These are phyloP conservation scores for Ophiostoma himal-ulmi DNA, from an alignment of 2,329 filamentous ascomycete genomes.

Conservation along the genomic window DNA sequence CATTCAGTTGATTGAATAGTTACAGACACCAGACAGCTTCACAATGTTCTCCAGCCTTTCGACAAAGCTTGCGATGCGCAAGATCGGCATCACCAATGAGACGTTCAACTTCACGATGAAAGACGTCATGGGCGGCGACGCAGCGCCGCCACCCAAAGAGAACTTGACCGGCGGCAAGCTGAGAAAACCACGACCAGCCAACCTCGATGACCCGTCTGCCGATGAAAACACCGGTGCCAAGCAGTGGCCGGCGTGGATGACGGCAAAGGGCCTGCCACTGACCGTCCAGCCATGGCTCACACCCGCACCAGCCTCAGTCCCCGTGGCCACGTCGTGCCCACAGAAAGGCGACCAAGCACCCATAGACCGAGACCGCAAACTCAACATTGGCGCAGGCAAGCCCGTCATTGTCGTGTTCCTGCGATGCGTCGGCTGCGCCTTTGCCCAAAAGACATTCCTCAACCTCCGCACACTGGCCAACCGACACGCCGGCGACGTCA, in stretches of 20 bases:
- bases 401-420: constrained; percentile 47
- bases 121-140: constrained; percentile 29
- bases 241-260: constrained; percentile 45
- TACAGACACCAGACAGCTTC: constrained; percentile 14
- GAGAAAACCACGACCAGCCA: constrained; percentile 25
- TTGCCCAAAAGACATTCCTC: constrained; percentile 54
- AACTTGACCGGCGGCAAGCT: constrained; percentile 26
- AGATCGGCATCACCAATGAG: constrained; percentile 49
- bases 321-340: constrained; percentile 40
- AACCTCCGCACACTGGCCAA: constrained; percentile 50
- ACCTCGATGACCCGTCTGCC: constrained; percentile 30
- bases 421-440: constrained; percentile 51
- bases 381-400: constrained; percentile 42
- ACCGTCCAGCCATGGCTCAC: constrained; percentile 50
- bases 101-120: constrained; percentile 41
- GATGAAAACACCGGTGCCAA: constrained; percentile 28
- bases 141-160: not conserved
- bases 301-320: constrained; percentile 46
- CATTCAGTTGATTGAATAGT: not conserved
- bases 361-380: constrained; percentile 41
- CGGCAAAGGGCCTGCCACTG: constrained; percentile 44
- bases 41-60: constrained; percentile 52
- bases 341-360: constrained; percentile 46
- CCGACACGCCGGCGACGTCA: constrained; percentile 43
- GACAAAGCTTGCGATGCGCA: constrained; percentile 54